phyloP scores from a whole-genome alignment of 2,329 filamentous ascomycete species.

The Fusarium haematococcum region DNA sequence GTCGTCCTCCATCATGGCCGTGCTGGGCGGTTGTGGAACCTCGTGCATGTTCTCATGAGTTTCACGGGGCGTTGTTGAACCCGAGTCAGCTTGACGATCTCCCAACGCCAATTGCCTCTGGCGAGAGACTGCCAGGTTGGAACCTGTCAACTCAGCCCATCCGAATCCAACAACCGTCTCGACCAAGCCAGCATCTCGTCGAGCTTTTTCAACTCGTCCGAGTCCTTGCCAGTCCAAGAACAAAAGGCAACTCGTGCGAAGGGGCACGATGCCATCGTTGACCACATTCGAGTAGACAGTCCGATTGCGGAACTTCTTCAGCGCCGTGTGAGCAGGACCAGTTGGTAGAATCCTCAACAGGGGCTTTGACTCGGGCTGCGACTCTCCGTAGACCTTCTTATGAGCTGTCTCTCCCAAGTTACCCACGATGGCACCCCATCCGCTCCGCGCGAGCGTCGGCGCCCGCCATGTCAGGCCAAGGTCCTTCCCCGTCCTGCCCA shows the following conservation, averaged over 20 bases:
- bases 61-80: conserved; percentile 50
- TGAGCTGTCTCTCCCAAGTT: conserved; percentile 70
- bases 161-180: conserved; percentile 94
- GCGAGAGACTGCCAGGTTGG: conserved; percentile 65
- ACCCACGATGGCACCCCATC: conserved; percentile 89
- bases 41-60: conserved; percentile 58
- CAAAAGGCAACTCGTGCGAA: conserved; percentile 94
- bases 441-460: conserved; percentile 84
- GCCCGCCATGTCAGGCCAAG: conserved; percentile 94
- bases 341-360: conserved; percentile 89
- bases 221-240: conserved; percentile 97
- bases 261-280: conserved; percentile 95
- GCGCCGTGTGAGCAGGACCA: conserved; percentile 86
- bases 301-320: conserved; percentile 89
- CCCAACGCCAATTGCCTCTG: conserved; percentile 57
- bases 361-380: conserved; percentile 84
- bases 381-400: conserved; percentile 45
- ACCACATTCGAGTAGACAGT: conserved; percentile 98
- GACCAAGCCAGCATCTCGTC: conserved; percentile 90
- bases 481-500: conserved; percentile 96
- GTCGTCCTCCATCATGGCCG: conserved; percentile 77
- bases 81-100: conserved; percentile 49
- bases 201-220: conserved; percentile 92
- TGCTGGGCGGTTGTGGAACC: conserved; percentile 77
- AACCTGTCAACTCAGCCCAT: conserved; percentile 88